phyloP scores from a whole-genome alignment of 2,329 filamentous ascomycete genomes.

The Apiospora arundinis region DNA sequence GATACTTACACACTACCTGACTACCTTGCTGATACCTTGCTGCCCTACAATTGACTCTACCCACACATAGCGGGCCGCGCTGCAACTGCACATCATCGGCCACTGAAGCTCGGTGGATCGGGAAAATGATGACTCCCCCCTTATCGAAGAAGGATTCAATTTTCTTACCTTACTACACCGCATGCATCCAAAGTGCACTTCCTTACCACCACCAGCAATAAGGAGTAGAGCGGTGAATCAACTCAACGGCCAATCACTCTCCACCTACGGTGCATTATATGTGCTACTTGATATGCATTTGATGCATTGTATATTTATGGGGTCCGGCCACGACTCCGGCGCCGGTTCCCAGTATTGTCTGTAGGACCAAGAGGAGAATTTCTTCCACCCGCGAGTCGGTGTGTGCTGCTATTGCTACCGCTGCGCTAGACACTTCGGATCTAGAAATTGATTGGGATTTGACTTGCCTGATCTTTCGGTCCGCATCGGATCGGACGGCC shows the following conservation, averaged over 20 bases:
- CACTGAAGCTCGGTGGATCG: neutral
- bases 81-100: constrained; percentile 7
- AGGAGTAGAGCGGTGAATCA: neutral
- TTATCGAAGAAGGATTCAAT: constrained; percentile 4
- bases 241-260: neutral
- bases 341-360: neutral
- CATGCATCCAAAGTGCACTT: neutral
- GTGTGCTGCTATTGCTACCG: neutral
- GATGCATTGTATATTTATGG: neutral
- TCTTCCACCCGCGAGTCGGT: neutral
- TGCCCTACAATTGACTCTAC: neutral
- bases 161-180: constrained; percentile 5
- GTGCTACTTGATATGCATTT: neutral
- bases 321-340: neutral
- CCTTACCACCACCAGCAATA: neutral
- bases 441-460: neutral
- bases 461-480: neutral
- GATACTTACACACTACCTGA: neutral
- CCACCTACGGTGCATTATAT: neutral
- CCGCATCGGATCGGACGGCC: constrained; percentile 1
- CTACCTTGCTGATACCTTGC: no score
- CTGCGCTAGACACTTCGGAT: neutral
- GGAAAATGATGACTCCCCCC: neutral
- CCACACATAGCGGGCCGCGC: neutral
- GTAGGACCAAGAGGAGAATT: neutral